A percentile compares a stretch with the other conserved stretches of the same genome.
Conservation (phyloP, 2,329 filamentous ascomycete genomes). For the Cordyceps farinosa region DNA sequence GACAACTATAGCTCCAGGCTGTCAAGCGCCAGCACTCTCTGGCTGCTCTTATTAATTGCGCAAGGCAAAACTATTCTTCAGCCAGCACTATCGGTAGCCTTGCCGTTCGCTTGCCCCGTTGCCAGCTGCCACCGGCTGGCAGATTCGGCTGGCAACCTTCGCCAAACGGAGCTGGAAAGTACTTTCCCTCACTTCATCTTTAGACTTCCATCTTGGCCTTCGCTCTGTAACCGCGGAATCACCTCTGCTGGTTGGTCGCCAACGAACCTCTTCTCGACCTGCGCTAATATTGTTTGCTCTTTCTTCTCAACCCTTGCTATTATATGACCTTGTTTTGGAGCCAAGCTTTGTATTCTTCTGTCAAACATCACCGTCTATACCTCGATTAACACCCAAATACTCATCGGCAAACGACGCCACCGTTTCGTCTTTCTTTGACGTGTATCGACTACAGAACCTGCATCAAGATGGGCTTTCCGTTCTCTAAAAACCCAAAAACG, state of each 20-base stretch:
- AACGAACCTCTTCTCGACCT: background rate
- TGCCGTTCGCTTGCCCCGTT: background rate
- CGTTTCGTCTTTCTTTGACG: background rate
- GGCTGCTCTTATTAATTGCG: background rate
- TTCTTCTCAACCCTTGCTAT: background rate
- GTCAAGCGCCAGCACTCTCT: no score
- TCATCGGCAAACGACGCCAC: background rate
- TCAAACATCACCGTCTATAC: background rate
- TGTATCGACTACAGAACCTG: background rate
- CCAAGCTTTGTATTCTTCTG: background rate
- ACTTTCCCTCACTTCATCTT: background rate
- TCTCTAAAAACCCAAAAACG: background rate
- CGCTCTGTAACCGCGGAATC: background rate
- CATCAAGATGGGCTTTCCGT: background rate
- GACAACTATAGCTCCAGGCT: background rate
- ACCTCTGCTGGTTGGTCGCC: background rate
- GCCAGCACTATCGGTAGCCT: background rate
- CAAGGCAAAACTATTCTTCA: background rate
- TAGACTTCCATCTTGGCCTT: background rate
- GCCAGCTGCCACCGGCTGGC: background rate
- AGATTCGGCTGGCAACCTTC: background rate
- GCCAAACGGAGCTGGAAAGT: background rate
- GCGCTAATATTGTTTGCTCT: background rate
- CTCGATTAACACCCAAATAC: background rate
- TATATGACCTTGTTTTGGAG: background rate